phyloP scores from a whole-genome alignment of 2,329 filamentous ascomycete genomes.

The Sphaerulina vaccinii region DNA sequence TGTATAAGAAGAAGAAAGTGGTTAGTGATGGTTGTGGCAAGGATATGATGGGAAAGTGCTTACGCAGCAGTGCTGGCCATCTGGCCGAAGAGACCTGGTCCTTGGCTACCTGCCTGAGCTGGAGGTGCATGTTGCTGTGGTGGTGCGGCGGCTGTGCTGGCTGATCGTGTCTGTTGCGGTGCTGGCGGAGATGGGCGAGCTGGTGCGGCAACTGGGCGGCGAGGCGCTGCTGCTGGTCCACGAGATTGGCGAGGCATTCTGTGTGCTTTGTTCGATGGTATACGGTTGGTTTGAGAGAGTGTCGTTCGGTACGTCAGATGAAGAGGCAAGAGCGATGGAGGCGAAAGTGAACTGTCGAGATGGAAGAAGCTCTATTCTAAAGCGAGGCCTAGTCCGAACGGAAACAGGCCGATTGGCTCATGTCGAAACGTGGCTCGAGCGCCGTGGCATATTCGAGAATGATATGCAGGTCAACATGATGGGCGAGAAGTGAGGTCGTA shows the following conservation, averaged over 20 bases:
- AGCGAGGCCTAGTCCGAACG: too few relatives aligned
- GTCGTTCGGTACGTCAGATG: slow-evolving; percentile 2
- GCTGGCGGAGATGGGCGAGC: slow-evolving; percentile 64
- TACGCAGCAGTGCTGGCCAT: slow-evolving; percentile 98
- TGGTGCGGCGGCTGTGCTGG: slow-evolving; percentile 51
- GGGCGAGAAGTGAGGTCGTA: not conserved
- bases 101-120: slow-evolving; percentile 50
- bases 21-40: slow-evolving; percentile 7
- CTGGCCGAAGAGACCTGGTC: slow-evolving; percentile 87
- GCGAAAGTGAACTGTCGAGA: slow-evolving; percentile 18
- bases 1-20: slow-evolving; percentile 43
- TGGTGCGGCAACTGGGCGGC: slow-evolving; percentile 44
- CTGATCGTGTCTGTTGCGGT: slow-evolving; percentile 52
- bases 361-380: slow-evolving; percentile 15
- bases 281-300: not conserved
- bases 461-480: not conserved
- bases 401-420: too few relatives aligned
- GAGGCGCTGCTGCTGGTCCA: slow-evolving; percentile 45
- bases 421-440: not conserved
- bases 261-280: slow-evolving; percentile 5
- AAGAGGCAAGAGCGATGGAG: not conserved
- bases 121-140: slow-evolving; percentile 44
- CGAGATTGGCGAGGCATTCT: slow-evolving; percentile 52
- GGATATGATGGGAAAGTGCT: slow-evolving; percentile 39
- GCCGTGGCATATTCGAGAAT: slow-evolving; percentile 3